These are phyloP conservation scores for Polyporus arcularius DNA, from an alignment of 768 basidiomycete species.

Conservation along the genomic window DNA sequence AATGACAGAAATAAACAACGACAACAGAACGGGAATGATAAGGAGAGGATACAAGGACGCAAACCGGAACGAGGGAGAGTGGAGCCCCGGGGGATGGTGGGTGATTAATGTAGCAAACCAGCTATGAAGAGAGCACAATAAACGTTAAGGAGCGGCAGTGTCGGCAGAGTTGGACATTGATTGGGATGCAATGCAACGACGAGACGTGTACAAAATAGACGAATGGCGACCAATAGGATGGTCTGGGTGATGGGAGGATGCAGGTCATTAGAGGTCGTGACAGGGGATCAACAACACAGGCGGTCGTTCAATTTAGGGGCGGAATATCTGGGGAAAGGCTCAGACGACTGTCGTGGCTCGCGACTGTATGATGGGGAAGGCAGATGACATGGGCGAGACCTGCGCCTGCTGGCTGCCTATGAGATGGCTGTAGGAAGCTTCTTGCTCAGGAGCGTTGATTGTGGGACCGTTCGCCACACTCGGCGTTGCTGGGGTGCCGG, in stretches of 20 bases:
- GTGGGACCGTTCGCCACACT: conserved; percentile 36
- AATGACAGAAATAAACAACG: not conserved
- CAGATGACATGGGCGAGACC: conserved; percentile 81
- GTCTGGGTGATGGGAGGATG: conserved; percentile 1
- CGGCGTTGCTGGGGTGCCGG: conserved; percentile 45
- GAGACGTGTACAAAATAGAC: not conserved
- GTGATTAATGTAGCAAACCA: conserved; percentile 11
- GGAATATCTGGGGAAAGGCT: not conserved
- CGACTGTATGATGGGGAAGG: conserved; percentile 57
- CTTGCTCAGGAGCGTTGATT: conserved; percentile 20
- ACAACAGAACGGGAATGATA: not conserved
- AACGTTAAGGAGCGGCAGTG: conserved; percentile 7
- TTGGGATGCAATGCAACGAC: not conserved
- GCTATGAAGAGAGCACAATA: conserved; percentile 2
- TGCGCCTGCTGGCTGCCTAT: conserved; percentile 49
- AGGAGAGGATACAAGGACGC: conserved; percentile 3
- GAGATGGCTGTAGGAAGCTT: conserved; percentile 30
- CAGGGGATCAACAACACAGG: not conserved
- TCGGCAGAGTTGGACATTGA: not conserved
- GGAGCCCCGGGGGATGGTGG: not conserved
- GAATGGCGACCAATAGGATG: conserved; percentile 1
- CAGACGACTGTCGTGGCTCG: conserved; percentile 25
- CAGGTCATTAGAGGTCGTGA: conserved; percentile 15
- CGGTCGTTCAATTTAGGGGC: not conserved
- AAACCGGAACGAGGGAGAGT: not conserved